phyloP scores from a whole-genome alignment of 768 basidiomycete species.

The Phylloporus arenicola region DNA sequence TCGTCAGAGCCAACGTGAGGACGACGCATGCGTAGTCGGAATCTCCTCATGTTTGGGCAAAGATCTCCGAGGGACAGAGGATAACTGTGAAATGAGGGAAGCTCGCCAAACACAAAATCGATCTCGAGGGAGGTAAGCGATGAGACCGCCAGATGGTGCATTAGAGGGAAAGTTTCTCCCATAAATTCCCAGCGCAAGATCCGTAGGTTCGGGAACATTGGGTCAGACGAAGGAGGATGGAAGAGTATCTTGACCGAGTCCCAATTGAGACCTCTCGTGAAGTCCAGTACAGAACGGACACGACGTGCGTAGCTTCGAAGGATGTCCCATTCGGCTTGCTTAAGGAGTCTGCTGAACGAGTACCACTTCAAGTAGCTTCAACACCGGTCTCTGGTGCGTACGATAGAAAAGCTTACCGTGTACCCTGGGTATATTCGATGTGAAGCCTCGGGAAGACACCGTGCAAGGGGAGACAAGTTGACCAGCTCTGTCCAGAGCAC shows the following conservation, averaged over 20 bases:
- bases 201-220: slow-evolving; percentile 19
- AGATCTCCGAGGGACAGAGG: slow-evolving; percentile 14
- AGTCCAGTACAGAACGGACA: slow-evolving; percentile 10
- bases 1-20: slow-evolving; percentile 11
- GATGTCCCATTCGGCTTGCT: slow-evolving; percentile 8
- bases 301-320: slow-evolving; percentile 9
- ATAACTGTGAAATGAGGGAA: slow-evolving; percentile 14
- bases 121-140: slow-evolving; percentile 17
- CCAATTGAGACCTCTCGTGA: slow-evolving; percentile 15
- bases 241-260: slow-evolving; percentile 14
- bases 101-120: slow-evolving; percentile 16
- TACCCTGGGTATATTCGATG: slow-evolving; percentile 10
- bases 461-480: slow-evolving; percentile 10
- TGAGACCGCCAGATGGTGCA: slow-evolving; percentile 12
- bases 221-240: slow-evolving; percentile 12
- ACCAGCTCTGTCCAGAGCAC: slow-evolving; percentile 13
- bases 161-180: slow-evolving; percentile 11
- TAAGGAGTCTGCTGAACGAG: slow-evolving; percentile 10
- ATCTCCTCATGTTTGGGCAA: slow-evolving; percentile 11
- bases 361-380: slow-evolving; percentile 9
- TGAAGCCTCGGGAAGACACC: slow-evolving; percentile 9
- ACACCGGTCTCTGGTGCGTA: neutral
- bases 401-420: neutral
- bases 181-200: slow-evolving; percentile 18
- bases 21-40: slow-evolving; percentile 13